These are phyloP conservation scores for Rhododendron simsii DNA, from an alignment of 148 eudicot species.

Conservation along the genomic window DNA sequence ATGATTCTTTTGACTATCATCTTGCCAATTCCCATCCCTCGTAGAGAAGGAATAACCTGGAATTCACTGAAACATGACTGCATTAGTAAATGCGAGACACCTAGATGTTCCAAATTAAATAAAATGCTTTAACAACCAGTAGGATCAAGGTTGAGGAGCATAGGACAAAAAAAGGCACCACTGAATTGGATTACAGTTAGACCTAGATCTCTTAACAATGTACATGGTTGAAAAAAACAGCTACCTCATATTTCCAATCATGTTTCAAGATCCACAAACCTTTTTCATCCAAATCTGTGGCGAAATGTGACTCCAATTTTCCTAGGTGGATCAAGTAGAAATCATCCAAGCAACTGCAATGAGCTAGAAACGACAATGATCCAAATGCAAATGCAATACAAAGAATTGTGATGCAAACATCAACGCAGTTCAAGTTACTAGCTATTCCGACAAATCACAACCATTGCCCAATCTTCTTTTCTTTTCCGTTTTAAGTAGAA, in stretches of 20 bases:
- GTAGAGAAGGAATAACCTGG: constrained; percentile 72
- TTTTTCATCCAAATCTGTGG: neutral
- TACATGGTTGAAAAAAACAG: neutral
- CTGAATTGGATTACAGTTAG: neutral
- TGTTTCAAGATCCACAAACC: neutral
- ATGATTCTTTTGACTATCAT: constrained; percentile 61
- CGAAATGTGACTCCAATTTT: neutral
- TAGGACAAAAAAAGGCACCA: neutral
- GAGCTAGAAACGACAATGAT: neutral
- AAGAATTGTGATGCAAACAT: neutral
- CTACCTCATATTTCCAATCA: neutral
- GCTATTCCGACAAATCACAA: neutral
- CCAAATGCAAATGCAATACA: neutral
- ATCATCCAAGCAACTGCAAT: neutral
- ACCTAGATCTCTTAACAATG: neutral
- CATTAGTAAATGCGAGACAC: neutral
- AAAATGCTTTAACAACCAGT: neutral
- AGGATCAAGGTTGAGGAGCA: neutral
- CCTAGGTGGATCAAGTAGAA: neutral
- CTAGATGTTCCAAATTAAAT: neutral
- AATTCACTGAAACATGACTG: constrained; percentile 29
- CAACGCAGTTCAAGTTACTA: neutral
- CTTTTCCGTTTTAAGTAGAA: neutral
- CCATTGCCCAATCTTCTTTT: neutral
- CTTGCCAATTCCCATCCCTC: constrained; percentile 69